These are phyloP conservation scores for Santalum album DNA, from an alignment of 164 flowering plant species.

Conservation along the genomic window DNA sequence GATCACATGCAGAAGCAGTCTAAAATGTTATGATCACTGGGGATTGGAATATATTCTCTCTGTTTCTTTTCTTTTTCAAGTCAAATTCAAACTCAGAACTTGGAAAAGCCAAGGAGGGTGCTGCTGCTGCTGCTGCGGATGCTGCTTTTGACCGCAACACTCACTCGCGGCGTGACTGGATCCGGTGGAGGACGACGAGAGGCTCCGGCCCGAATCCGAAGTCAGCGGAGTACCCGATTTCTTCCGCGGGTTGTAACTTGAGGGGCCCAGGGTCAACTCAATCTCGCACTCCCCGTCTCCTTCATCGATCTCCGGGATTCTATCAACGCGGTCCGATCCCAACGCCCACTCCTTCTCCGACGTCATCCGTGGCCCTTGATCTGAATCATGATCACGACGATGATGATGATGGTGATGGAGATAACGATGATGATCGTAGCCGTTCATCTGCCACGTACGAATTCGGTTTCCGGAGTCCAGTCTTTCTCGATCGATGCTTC, in stretches of 20 bases:
- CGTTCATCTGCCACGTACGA: conserved; percentile 3
- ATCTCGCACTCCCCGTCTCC: conserved; percentile 39
- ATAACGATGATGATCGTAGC: background rate
- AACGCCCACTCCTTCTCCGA: conserved; percentile 46
- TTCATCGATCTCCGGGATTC: conserved; percentile 24
- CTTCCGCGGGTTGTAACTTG: conserved; percentile 30
- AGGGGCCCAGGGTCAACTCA: conserved; percentile 63
- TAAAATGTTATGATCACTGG: conserved; percentile 6
- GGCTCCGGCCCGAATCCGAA: conserved; percentile 26
- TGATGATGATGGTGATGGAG: background rate
- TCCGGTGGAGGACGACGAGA: background rate
- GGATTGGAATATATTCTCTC: background rate
- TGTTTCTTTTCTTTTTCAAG: conserved; percentile 23
- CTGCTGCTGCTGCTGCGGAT: conserved; percentile 18
- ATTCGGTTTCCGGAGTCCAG: conserved; percentile 10
- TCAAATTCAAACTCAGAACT: conserved; percentile 52
- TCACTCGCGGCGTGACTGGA: conserved; percentile 26
- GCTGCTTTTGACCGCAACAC: too few relatives aligned
- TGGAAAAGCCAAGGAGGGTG: conserved; percentile 67
- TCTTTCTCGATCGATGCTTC: conserved; percentile 15
- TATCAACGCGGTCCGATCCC: conserved; percentile 17
- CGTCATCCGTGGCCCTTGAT: conserved; percentile 10
- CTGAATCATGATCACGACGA: too few relatives aligned
- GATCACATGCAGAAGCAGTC: background rate
- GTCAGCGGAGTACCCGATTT: conserved; percentile 18